A percentile compares a stretch with the other conserved stretches of the same genome.
Evolutionary conservation across 345 rosid species (phyloP).

Genomic region (Limnanthes douglasii): DNA sequence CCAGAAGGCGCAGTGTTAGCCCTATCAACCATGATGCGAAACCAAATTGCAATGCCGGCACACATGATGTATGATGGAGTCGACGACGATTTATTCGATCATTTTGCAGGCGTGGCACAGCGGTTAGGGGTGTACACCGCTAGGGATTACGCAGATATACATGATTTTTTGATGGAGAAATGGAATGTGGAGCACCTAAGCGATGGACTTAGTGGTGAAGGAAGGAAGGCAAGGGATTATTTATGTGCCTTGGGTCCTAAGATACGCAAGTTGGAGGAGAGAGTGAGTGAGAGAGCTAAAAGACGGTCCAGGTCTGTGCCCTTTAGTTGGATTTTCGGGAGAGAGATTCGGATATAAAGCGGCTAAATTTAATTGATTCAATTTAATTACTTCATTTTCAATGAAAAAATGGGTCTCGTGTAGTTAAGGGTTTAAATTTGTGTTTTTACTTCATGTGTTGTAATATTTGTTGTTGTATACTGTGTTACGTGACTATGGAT

Average conservation of each 20-base stretch:
- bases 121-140: conserved; percentile 45
- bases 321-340: conserved; percentile 38
- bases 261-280: conserved; percentile 35
- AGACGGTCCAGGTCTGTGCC: conserved; percentile 19
- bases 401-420: too few relatives aligned
- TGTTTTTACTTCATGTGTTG: too few relatives aligned
- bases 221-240: conserved; percentile 24
- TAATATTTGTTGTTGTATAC: too few relatives aligned
- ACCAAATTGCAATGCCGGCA: conserved; percentile 42
- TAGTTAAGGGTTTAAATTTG: too few relatives aligned
- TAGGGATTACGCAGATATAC: conserved; percentile 31
- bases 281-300: conserved; percentile 25
- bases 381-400: too few relatives aligned
- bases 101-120: conserved; percentile 36
- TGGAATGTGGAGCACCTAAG: conserved; percentile 29
- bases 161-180: conserved; percentile 28
- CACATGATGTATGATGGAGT: conserved; percentile 39
- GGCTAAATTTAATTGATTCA: too few relatives aligned
- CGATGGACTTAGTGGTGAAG: conserved; percentile 29
- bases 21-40: conserved; percentile 44
- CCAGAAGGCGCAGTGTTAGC: conserved; percentile 28
- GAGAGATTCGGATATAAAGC: conserved; percentile 15
- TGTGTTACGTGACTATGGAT: too few relatives aligned
- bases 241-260: conserved; percentile 25
- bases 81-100: conserved; percentile 27